phyloP scores from a whole-genome alignment of 2,329 filamentous ascomycete species.

The Penicillium hordei region DNA sequence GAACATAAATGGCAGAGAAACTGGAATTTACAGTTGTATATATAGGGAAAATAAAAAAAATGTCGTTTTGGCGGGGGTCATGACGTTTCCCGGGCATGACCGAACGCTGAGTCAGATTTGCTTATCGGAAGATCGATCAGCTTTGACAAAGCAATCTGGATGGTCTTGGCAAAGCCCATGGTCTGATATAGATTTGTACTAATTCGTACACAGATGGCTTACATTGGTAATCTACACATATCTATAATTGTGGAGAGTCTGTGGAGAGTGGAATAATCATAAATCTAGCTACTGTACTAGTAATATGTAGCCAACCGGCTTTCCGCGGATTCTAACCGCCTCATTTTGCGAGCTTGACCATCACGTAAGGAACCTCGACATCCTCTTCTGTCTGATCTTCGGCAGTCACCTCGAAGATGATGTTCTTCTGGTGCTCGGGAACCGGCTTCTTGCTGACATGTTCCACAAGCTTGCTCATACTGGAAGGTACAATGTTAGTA shows the following conservation, averaged over 20 bases:
- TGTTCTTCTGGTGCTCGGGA: constrained; percentile 86
- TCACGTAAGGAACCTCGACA: constrained; percentile 95
- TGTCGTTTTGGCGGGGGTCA: constrained; percentile 14
- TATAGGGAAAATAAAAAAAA: constrained; percentile 3
- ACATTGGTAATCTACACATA: constrained; percentile 11
- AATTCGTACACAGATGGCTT: constrained; percentile 6
- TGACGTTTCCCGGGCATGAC: constrained; percentile 14
- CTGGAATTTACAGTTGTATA: constrained; percentile 9
- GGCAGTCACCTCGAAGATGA: constrained; percentile 94
- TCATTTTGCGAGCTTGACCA: constrained; percentile 67
- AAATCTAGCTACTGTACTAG: constrained; percentile 10
- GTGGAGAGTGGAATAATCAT: constrained; percentile 9
- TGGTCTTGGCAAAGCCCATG: not conserved
- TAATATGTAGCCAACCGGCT: not conserved
- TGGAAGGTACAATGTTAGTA: constrained; percentile 44
- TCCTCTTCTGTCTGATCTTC: constrained; percentile 89
- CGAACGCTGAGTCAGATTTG: constrained; percentile 25
- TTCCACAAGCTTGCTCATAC: constrained; percentile 84
- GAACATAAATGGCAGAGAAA: constrained; percentile 26
- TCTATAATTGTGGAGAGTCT: not conserved
- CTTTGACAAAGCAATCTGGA: constrained; percentile 27
- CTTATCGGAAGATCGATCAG: constrained; percentile 26
- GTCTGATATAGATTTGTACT: not conserved
- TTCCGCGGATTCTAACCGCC: constrained; percentile 2
- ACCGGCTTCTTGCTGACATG: constrained; percentile 89